Conservation (phyloP, 257 asterid genomes). For the Ocimum tenuiflorum region DNA sequence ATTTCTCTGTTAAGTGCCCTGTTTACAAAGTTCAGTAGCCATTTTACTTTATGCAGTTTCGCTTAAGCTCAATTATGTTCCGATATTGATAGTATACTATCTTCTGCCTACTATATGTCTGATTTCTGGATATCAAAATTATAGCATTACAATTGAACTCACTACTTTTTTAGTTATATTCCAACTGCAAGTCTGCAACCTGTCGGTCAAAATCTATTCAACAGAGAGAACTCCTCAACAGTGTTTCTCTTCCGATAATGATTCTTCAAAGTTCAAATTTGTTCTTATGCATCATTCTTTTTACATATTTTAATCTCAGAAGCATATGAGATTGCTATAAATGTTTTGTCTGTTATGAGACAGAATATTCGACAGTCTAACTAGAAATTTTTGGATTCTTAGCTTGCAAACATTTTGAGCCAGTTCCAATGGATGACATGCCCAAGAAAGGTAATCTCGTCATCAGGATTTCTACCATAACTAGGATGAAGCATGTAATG, state of each 20-base stretch:
- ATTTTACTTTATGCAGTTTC: not conserved
- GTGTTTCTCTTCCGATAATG: not conserved
- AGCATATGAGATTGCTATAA: not conserved
- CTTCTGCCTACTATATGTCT: not conserved
- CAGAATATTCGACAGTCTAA: not conserved
- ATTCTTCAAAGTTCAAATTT: not conserved
- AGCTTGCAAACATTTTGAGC: constrained; percentile 49
- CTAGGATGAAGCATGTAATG: not conserved
- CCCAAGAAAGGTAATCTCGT: constrained; percentile 49
- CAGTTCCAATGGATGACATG: constrained; percentile 58
- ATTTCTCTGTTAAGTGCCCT: not conserved
- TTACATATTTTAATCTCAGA: not conserved
- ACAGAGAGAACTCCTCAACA: not conserved
- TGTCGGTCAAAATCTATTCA: not conserved
- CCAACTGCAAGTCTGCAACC: too few species aligned
- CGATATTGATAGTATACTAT: not conserved
- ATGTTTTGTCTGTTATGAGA: not conserved
- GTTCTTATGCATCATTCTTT: not conserved
- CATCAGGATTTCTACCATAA: not conserved
- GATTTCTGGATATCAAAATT: not conserved
- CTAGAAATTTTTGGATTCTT: not conserved
- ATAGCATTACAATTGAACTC: not conserved
- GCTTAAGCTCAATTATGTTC: not conserved
- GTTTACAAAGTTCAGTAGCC: not conserved
- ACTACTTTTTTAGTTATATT: not conserved